These are phyloP conservation scores for Lentinula lateritia DNA, from an alignment of 768 basidiomycete species.

Conservation along the genomic window DNA sequence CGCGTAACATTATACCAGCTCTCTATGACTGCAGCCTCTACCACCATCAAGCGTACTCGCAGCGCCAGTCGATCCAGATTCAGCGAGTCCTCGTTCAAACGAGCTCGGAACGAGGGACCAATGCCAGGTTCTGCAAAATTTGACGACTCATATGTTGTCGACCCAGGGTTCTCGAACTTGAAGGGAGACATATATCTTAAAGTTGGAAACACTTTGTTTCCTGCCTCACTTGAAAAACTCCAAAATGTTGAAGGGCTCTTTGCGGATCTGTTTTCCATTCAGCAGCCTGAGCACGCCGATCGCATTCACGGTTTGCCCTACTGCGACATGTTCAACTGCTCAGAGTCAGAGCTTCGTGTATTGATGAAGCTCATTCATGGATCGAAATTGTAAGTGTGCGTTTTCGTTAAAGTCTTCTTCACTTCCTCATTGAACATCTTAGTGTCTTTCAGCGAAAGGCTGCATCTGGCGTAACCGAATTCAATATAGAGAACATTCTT, in stretches of 20 bases:
- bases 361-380: constrained; percentile 12
- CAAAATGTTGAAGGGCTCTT: constrained; percentile 13
- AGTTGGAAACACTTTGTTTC: constrained; percentile 16
- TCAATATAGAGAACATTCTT: neutral
- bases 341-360: constrained; percentile 9
- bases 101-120: too few species aligned
- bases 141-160: constrained; percentile 7
- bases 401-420: neutral
- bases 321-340: constrained; percentile 9
- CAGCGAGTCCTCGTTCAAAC: neutral
- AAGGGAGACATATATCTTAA: constrained; percentile 19
- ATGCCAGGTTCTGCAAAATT: neutral
- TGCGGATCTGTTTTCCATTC: constrained; percentile 12
- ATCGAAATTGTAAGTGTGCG: neutral
- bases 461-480: neutral
- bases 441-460: neutral
- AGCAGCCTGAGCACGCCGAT: constrained; percentile 11
- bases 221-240: constrained; percentile 13
- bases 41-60: neutral
- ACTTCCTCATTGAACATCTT: neutral
- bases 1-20: neutral
- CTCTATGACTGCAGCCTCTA: neutral
- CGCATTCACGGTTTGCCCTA: constrained; percentile 11
- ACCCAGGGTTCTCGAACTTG: constrained; percentile 15
- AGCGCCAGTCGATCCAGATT: neutral